phyloP scores from a whole-genome alignment of 805 yeast species.

The Barnettozyma wickerhamii region DNA sequence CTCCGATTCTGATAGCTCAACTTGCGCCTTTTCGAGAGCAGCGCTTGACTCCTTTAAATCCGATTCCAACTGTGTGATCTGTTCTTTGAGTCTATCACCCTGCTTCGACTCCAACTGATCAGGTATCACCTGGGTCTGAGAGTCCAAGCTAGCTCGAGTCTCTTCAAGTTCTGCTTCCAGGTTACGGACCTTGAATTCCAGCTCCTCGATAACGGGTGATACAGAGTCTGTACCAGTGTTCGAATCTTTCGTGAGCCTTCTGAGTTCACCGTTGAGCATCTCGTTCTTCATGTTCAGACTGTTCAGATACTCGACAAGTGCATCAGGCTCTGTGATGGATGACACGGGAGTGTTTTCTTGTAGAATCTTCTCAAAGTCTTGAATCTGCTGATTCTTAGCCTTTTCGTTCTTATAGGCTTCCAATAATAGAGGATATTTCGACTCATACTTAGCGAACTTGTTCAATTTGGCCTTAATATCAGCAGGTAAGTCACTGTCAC shows the following conservation, averaged over 20 bases:
- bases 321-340: conserved; percentile 66
- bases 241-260: conserved; percentile 27
- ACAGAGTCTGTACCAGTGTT: no score
- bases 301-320: conserved; percentile 63
- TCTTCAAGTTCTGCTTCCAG: conserved; percentile 10
- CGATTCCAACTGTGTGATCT: background rate
- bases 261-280: conserved; percentile 62
- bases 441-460: conserved; percentile 83
- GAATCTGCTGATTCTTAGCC: conserved; percentile 55
- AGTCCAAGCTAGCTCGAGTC: no score
- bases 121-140: no score
- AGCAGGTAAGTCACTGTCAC: conserved; percentile 37
- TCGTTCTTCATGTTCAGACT: conserved; percentile 57
- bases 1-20: background rate
- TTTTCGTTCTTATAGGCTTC: conserved; percentile 85
- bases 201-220: conserved; percentile 2
- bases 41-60: no score
- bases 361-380: conserved; percentile 61
- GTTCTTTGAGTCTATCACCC: background rate
- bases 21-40: background rate
- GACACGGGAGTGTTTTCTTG: conserved; percentile 79
- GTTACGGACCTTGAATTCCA: conserved; percentile 9
- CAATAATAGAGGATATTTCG: conserved; percentile 79
- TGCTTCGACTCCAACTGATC: no score
- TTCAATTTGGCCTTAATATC: conserved; percentile 57